Percentiles rank a stretch among this genome's conserved stretches.
These are phyloP conservation scores for Russula sp. DNA, from an alignment of 768 basidiomycete genomes.

Conservation along the genomic window DNA sequence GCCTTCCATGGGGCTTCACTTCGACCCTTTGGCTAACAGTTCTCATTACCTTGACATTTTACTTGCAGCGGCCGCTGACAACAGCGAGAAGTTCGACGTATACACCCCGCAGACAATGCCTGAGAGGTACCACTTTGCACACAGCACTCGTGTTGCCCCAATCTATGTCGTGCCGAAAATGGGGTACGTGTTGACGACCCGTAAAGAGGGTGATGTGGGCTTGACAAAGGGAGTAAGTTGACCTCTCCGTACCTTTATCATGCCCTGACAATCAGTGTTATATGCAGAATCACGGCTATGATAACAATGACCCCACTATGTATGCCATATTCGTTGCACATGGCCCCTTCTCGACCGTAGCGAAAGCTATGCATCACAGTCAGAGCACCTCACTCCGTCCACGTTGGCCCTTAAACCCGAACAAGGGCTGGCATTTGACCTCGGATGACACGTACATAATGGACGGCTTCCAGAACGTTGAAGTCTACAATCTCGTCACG, in stretches of 20 bases:
- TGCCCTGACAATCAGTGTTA: neutral
- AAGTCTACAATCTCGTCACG: conserved; percentile 79
- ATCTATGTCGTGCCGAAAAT: conserved; percentile 79
- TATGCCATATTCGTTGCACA: conserved; percentile 88
- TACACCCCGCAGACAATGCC: conserved; percentile 82
- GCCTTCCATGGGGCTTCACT: conserved; percentile 85
- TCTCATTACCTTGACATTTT: conserved; percentile 52
- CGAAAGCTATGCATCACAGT: conserved; percentile 50
- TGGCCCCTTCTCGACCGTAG: conserved; percentile 73
- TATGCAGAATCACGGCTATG: conserved; percentile 81
- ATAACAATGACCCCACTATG: conserved; percentile 73
- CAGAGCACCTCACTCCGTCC: conserved; percentile 17
- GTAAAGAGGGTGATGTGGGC: conserved; percentile 50
- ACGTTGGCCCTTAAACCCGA: conserved; percentile 30
- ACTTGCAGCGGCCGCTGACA: conserved; percentile 42
- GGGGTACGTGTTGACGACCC: conserved; percentile 72
- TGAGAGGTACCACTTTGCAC: conserved; percentile 65
- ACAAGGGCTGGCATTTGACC: conserved; percentile 63
- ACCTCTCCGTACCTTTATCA: neutral
- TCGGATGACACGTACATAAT: conserved; percentile 63
- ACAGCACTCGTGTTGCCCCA: conserved; percentile 76
- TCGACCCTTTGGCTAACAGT: conserved; percentile 51
- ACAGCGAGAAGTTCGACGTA: conserved; percentile 67
- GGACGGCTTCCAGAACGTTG: conserved; percentile 78
- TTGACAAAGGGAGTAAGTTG: conserved; percentile 68